Evolutionary conservation across 176 grass and related monocot species (phyloP), one percentile per base, ranked within the genome.

Genomic region (Metroxylon sagu): DNA sequence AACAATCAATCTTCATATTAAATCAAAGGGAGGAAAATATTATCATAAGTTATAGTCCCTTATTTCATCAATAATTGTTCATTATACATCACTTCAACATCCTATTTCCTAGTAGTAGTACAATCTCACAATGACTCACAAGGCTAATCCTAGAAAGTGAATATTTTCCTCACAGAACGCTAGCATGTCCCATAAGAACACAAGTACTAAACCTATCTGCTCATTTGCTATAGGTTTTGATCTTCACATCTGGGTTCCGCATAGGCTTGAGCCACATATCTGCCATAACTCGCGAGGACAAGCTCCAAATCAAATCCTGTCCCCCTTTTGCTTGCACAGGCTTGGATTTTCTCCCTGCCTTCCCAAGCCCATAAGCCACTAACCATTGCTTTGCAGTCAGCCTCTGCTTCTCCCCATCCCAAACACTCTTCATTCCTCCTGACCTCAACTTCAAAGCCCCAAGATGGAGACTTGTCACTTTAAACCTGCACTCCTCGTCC

Each of bases 231-330:
- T 25, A 14, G 14, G 15, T 49, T 18, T 16, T 12, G 18, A 83
- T 62, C 58, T 78, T 85, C 39, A 92, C 78, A 73, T 98, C 76
- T 7, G 93, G 93, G 64, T 92, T 98, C 70, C 93, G 61, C 52
- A 83, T 63, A 52, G 81, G 80, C 79, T 80, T 85, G 49, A 98
- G 81, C 93, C 87, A 98, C 84, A 88, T 85, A 48, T 85, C 93
- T 48, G 84, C 81, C 61, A 85, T 72, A 72, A 91, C 78, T 69
- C 93, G 54, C 0, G 93, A 80, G 18, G 93, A 98, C 39, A 92
- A 43, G 59, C 93, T 98, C 84, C 93, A 98, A 25, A 98, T 50
- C 43, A 79, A 69, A 70, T 87, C 80, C 0, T 85, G 78, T 75
- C 23, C 68, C 12, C 26, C 69, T 62, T 70, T 83, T 3, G 14